Conservation (phyloP, 2,329 filamentous ascomycete species). For the Cladophialophora yegresii region DNA sequence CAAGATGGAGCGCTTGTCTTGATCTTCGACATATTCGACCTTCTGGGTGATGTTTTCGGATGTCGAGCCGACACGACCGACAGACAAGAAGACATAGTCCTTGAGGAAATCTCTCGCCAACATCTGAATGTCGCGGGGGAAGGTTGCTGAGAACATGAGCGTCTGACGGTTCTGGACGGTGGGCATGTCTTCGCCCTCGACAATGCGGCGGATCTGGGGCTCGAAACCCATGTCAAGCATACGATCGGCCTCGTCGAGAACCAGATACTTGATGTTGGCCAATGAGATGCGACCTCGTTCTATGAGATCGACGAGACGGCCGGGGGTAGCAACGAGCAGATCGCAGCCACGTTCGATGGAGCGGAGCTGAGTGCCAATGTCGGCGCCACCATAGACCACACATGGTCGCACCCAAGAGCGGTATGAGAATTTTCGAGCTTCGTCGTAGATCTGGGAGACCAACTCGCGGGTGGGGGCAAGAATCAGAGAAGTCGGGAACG, state of each 20-base stretch:
- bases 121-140: constrained; percentile 99
- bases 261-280: constrained; percentile 97
- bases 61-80: constrained; percentile 96
- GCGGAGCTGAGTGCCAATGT: constrained; percentile 96
- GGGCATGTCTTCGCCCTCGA: constrained; percentile 98
- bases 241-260: constrained; percentile 98
- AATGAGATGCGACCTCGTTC: constrained; percentile 98
- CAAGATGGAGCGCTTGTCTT: constrained; percentile 96
- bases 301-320: constrained; percentile 95
- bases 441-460: constrained; percentile 97
- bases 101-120: constrained; percentile 97
- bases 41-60: constrained; percentile 99
- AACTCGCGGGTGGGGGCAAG: constrained; percentile 96
- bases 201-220: constrained; percentile 97
- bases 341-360: constrained; percentile 98
- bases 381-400: constrained; percentile 97
- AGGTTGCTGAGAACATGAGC: constrained; percentile 99
- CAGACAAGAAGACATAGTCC: constrained; percentile 98
- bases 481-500: constrained; percentile 93
- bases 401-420: constrained; percentile 98
- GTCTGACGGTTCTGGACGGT: constrained; percentile 80
- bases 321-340: constrained; percentile 92
- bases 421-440: constrained; percentile 97
- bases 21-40: constrained; percentile 95
- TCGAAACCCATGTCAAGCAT: constrained; percentile 99